Evolutionary conservation across 306 rosid genomes (phyloP), one percentile per base, ranked within the genome.

Genomic region (Cajanus cajan): DNA sequence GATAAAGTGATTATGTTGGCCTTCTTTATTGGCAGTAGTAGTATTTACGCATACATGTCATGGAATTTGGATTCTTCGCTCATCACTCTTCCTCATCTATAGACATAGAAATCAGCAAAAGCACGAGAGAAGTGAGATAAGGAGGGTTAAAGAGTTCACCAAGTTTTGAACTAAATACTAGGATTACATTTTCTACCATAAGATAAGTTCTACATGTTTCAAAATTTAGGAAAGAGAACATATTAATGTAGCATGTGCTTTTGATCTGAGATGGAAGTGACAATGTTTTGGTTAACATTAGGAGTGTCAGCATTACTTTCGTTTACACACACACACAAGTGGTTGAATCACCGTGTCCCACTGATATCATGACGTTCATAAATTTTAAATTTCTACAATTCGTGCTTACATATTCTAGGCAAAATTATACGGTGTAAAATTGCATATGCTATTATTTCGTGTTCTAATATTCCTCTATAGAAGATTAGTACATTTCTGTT

Each of bases 1-100:
- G 83, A 76, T 65, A 79, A 80, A 78, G 85, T 82, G 77, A 78
- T 76, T 70, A 36, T 79, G 69, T 45, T 16, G 69, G 68, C 81
- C 85, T 75, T 80, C 85, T 64, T 24, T 34, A 58, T 64, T 75
- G 84, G 67, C 73, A 28, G 43, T 51, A 36, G 48, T 58, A 58
- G 58, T 28, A 41, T 71, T 84, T 68, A 58, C 68, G 54, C 7
- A 70, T 54, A 69, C 88, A 78, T 77, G 39, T 36, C 52, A 58
- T 63, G 55, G 51, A 66, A 21, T 19, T 4, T 76, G 70, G 69
- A 73, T 80, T 76, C 81, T 85, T 88, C 61, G 64, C 68, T 83
- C 58, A 71, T 54, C 74, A 4, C 68, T 82, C 31, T 34, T 61
- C 77, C 85, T 28, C 78, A 21, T 10, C n/a, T 63, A 63, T 63